Conservation (phyloP, 345 rosid genomes). For the Lepidium africanum region DNA sequence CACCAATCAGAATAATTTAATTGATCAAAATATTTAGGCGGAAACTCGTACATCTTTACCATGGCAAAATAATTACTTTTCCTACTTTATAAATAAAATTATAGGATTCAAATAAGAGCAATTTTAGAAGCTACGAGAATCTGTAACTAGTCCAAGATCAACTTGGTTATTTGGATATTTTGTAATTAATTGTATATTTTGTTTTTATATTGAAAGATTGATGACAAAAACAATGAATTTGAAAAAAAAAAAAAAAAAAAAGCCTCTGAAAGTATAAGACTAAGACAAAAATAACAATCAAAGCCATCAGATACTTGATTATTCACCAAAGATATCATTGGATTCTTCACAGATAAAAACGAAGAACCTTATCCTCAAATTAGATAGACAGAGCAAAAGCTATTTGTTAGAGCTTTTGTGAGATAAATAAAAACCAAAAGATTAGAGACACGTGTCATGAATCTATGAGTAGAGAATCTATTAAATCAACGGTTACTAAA, state of each 20-base stretch:
- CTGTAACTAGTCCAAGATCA: not conserved
- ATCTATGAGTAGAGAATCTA: conserved; percentile 17
- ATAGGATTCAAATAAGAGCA: not conserved
- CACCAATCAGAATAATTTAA: not conserved
- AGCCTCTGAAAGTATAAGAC: not conserved
- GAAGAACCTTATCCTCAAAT: conserved; percentile 24
- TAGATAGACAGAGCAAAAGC: conserved; percentile 22
- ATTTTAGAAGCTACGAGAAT: not conserved
- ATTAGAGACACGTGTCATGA: conserved; percentile 26
- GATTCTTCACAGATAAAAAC: conserved; percentile 13
- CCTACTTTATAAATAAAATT: not conserved
- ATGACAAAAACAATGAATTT: not conserved
- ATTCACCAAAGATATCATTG: conserved; percentile 12
- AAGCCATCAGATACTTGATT: not conserved
- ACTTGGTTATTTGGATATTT: not conserved
- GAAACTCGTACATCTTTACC: not conserved
- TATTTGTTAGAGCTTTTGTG: conserved; percentile 12
- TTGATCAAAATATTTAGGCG: not conserved
- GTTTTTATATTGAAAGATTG: not conserved
- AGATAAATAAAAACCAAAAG: not conserved
- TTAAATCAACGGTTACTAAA: conserved; percentile 14
- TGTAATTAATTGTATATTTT: not conserved
- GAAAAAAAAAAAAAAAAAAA: not conserved
- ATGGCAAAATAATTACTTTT: not conserved
- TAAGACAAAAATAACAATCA: not conserved